phyloP scores from a whole-genome alignment of 208 protist genomes.

The Trypanosoma theileri region DNA sequence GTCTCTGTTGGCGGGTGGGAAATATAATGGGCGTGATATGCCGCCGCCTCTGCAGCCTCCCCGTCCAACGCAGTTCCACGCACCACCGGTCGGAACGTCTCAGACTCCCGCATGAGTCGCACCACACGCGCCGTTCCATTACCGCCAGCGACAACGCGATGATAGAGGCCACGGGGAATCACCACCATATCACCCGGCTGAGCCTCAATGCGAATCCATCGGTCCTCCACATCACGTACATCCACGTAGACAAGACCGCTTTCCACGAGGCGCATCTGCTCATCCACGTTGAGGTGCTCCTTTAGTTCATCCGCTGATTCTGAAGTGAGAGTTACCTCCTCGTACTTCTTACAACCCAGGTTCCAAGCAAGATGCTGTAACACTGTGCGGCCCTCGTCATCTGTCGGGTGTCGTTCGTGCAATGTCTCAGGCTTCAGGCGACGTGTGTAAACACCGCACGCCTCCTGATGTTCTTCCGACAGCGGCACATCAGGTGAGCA shows the following conservation, averaged over 20 bases:
- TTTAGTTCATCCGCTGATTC: conserved; percentile 5
- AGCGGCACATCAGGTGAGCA: conserved; percentile 16
- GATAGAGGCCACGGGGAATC: conserved; percentile 24
- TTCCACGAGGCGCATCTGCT: conserved; percentile 31
- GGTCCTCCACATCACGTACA: conserved; percentile 24
- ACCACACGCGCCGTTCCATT: conserved; percentile 8
- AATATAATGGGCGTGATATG: conserved; percentile 18
- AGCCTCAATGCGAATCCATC: conserved; percentile 28
- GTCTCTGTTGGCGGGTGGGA: conserved; percentile 28
- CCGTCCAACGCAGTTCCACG: neutral
- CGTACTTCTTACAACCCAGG: conserved; percentile 19
- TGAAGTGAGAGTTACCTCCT: conserved; percentile 12
- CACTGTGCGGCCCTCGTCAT: conserved; percentile 21
- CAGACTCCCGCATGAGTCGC: conserved; percentile 4
- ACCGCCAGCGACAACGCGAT: conserved; percentile 18
- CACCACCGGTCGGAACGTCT: conserved; percentile 9
- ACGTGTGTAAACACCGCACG: conserved; percentile 21
- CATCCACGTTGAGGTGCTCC: conserved; percentile 31
- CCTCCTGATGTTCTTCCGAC: conserved; percentile 12
- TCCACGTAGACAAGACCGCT: conserved; percentile 24
- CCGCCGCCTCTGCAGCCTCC: conserved; percentile 6
- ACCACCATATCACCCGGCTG: conserved; percentile 15
- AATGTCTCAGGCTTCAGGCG: conserved; percentile 17
- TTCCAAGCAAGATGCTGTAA: conserved; percentile 27
- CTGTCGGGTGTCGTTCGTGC: conserved; percentile 17